Conservation (phyloP, 2,329 filamentous ascomycete genomes). For the Pyrenochaeta sp. region DNA sequence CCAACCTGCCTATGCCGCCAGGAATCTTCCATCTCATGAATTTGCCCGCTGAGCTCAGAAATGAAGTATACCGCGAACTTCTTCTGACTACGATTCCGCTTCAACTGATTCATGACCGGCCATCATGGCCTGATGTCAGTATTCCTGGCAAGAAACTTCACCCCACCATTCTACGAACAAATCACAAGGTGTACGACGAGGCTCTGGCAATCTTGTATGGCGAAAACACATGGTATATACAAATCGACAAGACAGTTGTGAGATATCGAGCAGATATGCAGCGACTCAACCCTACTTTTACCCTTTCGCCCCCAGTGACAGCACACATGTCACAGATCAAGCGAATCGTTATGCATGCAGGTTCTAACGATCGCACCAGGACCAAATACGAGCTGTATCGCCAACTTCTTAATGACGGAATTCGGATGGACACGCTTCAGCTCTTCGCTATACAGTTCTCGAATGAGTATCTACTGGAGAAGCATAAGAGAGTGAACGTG, state of each 20-base stretch:
- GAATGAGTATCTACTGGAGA: background rate
- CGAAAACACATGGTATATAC: background rate
- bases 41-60: background rate
- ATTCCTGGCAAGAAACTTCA: background rate
- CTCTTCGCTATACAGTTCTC: conserved; percentile 1
- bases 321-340: background rate
- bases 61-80: background rate
- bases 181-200: background rate
- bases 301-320: background rate
- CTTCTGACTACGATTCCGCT: background rate
- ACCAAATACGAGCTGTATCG: background rate
- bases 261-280: background rate
- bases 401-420: background rate
- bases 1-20: background rate
- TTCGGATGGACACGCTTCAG: background rate
- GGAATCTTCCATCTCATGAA: background rate
- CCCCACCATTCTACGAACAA: background rate
- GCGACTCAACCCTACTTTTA: background rate
- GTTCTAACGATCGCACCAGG: background rate
- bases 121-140: background rate
- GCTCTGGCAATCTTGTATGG: background rate
- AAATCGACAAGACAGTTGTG: background rate
- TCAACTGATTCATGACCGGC: background rate
- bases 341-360: background rate
- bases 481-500: conserved; percentile 1